Evolutionary conservation across 495 filamentous ascomycete genomes (phyloP), one percentile per base, ranked within the genome.

Genomic region (Daldinia vernicosa): DNA sequence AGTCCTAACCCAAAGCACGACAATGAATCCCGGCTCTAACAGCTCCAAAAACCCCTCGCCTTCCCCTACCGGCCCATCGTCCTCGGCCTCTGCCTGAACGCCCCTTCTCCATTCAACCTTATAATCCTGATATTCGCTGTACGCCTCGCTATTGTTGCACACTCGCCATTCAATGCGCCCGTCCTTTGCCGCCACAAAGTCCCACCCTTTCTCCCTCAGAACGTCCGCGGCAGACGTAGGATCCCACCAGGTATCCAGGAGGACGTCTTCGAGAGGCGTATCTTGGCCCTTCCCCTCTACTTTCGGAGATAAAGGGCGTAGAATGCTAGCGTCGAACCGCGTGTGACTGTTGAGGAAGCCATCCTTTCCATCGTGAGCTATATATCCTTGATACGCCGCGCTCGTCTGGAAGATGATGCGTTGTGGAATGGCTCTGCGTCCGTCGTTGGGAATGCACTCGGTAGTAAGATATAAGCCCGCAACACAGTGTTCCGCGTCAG

Each of bases 291-390:
- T 11, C 11, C 17, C 9, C 14, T 19, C 39, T 26, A 9, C n/a
- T 15, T 15, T 57, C 19, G n/a, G n/a, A n/a, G 51, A 35, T 11
- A 30, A 22, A 19, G 64, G 69, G 26, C 69, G 64, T 5, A 72
- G 64, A 30, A 72, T 72, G 40, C 69, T 72, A 17, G 63, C 64
- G 6, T 71, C 69, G 69, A 59, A 71, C 63, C 64, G 63, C 17
- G 69, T 60, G 30, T 72, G 64, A 43, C 60, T 64, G 14, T 68
- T 64, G 17, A 39, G 3, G 28, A 61, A 66, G 12, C 50, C 56
- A n/a, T 57, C 62, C 0, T 71, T 2, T 7, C 68, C 63, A 27
- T 63, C 63, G 28, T 1, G 9, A 22, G 39, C 33, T 24, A 63
- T 57, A 57, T 57, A 71, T 27, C 68, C 62, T 54, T 61, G 55